These are phyloP conservation scores for Pouteria glomerata DNA, from an alignment of 148 eudicot species.

Conservation along the genomic window DNA sequence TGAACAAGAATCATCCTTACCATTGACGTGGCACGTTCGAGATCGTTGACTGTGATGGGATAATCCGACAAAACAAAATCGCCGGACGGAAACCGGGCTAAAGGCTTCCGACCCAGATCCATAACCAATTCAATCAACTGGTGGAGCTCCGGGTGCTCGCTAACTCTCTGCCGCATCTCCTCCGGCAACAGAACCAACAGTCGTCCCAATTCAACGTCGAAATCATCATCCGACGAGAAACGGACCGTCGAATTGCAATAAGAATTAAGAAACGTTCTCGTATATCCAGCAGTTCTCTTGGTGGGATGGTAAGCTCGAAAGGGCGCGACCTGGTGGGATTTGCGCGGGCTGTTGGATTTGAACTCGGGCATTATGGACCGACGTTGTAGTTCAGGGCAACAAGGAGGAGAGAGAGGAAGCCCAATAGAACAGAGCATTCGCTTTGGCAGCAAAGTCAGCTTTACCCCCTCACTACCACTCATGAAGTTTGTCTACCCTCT, in stretches of 20 bases:
- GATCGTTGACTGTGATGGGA: conserved; percentile 55
- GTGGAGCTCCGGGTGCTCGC: conserved; percentile 50
- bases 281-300: conserved; percentile 3
- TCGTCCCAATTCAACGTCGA: conserved; percentile 58
- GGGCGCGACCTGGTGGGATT: background rate
- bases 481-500: no score
- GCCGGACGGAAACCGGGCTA: conserved; percentile 82
- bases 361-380: conserved; percentile 8
- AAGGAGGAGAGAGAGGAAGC: conserved; percentile 17
- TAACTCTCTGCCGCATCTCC: conserved; percentile 53
- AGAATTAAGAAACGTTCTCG: background rate
- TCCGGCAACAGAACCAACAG: conserved; percentile 65
- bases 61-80: conserved; percentile 69
- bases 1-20: conserved; percentile 28
- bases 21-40: conserved; percentile 64
- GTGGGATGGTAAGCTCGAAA: background rate
- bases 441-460: conserved; percentile 51
- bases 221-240: conserved; percentile 26
- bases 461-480: no score
- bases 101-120: conserved; percentile 83
- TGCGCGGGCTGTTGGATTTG: conserved; percentile 1
- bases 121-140: conserved; percentile 79
- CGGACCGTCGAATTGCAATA: conserved; percentile 17
- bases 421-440: conserved; percentile 14
- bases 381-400: conserved; percentile 7